phyloP scores from a whole-genome alignment of 73 alveolate species.

The Blepharisma stoltei region DNA sequence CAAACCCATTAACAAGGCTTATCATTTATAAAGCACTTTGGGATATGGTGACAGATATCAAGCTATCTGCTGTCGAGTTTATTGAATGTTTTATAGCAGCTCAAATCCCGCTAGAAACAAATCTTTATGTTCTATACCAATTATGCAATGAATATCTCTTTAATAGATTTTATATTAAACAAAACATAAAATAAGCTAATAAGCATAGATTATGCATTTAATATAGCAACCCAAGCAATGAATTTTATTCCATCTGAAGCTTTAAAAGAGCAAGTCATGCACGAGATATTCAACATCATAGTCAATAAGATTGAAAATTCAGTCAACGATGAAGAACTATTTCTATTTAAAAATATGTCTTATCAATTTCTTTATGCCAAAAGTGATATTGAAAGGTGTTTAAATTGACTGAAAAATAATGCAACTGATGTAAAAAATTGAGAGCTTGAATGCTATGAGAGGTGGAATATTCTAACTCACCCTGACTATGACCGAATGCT shows the following conservation, averaged over 20 bases:
- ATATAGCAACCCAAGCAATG: slow-evolving; percentile 43
- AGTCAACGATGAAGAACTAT: slow-evolving; percentile 30
- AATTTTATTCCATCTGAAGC: slow-evolving; percentile 43
- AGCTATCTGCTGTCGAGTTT: slow-evolving; percentile 56
- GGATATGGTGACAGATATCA: slow-evolving; percentile 73
- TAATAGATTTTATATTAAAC: too few species aligned
- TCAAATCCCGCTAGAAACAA: slow-evolving; percentile 46
- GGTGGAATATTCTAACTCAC: slow-evolving; percentile 41
- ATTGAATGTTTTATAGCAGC: slow-evolving; percentile 39
- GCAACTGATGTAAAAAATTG: slow-evolving; percentile 42
- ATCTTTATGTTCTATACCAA: slow-evolving; percentile 46
- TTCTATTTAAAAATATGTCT: not conserved
- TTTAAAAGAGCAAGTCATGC: slow-evolving; percentile 36
- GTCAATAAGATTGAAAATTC: slow-evolving; percentile 35
- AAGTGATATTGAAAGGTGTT: slow-evolving; percentile 47
- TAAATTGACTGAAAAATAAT: slow-evolving; percentile 36
- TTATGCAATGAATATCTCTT: too few species aligned
- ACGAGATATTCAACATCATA: slow-evolving; percentile 35
- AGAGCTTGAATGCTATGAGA: slow-evolving; percentile 38
- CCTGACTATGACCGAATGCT: too few species aligned
- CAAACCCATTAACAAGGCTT: slow-evolving; percentile 56
- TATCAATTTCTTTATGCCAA: slow-evolving; percentile 27
- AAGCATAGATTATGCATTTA: slow-evolving; percentile 40
- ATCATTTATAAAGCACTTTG: slow-evolving; percentile 57
- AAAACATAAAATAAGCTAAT: too few species aligned